Conservation (phyloP, 352 stramenopile species). For the Phytophthora ohioensis region DNA sequence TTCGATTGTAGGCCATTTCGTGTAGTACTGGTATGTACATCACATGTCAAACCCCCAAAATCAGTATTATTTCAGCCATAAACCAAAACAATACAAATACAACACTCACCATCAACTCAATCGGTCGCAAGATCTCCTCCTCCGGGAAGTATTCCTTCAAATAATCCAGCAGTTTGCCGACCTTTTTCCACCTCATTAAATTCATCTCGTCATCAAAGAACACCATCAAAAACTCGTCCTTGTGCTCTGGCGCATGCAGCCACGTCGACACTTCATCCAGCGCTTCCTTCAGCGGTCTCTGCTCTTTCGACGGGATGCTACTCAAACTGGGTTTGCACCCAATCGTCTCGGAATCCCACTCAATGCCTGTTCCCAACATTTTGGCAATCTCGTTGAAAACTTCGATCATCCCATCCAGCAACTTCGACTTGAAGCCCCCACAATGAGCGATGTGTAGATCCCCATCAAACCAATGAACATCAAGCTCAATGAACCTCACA, state of each 20-base stretch:
- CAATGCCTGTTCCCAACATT: conserved; percentile 52
- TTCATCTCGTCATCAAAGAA: conserved; percentile 88
- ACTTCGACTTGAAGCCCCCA: conserved; percentile 61
- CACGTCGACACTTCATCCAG: conserved; percentile 69
- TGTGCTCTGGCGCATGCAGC: conserved; percentile 65
- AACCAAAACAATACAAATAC: conserved; percentile 7
- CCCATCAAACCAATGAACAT: conserved; percentile 82
- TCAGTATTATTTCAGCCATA: neutral
- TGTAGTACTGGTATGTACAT: conserved; percentile 40
- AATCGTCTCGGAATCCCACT: conserved; percentile 69
- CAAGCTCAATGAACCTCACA: conserved; percentile 80
- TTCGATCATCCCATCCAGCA: conserved; percentile 70
- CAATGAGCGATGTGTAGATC: conserved; percentile 83
- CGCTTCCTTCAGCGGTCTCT: conserved; percentile 57
- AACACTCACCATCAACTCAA: conserved; percentile 60
- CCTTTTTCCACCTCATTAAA: conserved; percentile 85
- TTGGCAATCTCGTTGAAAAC: conserved; percentile 65
- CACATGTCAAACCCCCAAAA: conserved; percentile 1
- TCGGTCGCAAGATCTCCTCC: conserved; percentile 71
- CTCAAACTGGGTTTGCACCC: conserved; percentile 84
- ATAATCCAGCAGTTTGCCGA: conserved; percentile 67
- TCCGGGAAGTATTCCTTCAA: conserved; percentile 68
- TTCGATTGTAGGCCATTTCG: conserved; percentile 72
- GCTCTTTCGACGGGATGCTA: conserved; percentile 76
- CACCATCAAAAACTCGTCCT: conserved; percentile 77